Percentiles rank a stretch among this genome's conserved stretches.
These are phyloP conservation scores for Penicillium sp. DNA, from an alignment of 2,329 filamentous ascomycete genomes.

Conservation along the genomic window DNA sequence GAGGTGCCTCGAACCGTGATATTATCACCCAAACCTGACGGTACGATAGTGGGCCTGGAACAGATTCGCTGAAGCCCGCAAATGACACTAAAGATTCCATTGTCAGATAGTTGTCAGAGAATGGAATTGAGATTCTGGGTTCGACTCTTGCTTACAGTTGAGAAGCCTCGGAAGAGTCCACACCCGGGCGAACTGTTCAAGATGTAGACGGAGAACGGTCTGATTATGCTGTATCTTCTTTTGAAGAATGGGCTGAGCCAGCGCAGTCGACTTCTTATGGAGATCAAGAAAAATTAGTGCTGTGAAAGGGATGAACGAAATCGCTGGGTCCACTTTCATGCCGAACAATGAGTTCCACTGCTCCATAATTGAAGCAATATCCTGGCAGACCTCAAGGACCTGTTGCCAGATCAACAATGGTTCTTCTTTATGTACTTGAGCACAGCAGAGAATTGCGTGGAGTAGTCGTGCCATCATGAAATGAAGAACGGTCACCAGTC, in stretches of 20 bases:
- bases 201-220: conserved; percentile 20
- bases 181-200: conserved; percentile 24
- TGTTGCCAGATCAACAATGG: conserved; percentile 32
- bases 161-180: conserved; percentile 21
- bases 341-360: conserved; percentile 37
- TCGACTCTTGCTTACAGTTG: neutral
- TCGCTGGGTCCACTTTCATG: conserved; percentile 35
- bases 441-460: conserved; percentile 11
- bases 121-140: neutral
- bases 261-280: conserved; percentile 17
- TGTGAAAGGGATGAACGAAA: conserved; percentile 33
- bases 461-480: conserved; percentile 6
- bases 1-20: conserved; percentile 15
- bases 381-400: conserved; percentile 32
- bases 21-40: conserved; percentile 9
- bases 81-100: conserved; percentile 7
- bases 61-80: conserved; percentile 11
- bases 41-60: conserved; percentile 9
- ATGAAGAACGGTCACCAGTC: conserved; percentile 7
- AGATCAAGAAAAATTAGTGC: conserved; percentile 32
- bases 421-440: conserved; percentile 23
- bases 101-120: too few relatives aligned
- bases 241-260: neutral
- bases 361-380: conserved; percentile 29
- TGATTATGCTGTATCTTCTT: conserved; percentile 14